These are phyloP conservation scores for Paraphaeosphaeria minitans DNA, from an alignment of 2,329 filamentous ascomycete species.

Conservation along the genomic window DNA sequence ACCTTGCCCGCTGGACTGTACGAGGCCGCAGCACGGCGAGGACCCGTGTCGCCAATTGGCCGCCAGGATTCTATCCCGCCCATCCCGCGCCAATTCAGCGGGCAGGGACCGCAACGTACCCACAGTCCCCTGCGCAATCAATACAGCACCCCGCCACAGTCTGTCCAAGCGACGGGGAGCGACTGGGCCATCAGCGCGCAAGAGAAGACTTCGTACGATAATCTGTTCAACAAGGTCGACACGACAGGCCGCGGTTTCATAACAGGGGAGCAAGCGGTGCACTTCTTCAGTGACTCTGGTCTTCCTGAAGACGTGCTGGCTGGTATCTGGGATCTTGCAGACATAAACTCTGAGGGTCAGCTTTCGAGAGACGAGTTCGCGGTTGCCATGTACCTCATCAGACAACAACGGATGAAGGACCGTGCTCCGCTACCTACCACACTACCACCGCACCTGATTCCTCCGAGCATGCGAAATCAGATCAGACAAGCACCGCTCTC, in stretches of 20 bases:
- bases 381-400: constrained; percentile 95
- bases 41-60: constrained; percentile 48
- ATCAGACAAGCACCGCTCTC: constrained; percentile 54
- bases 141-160: constrained; percentile 55
- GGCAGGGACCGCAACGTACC: constrained; percentile 62
- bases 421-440: constrained; percentile 71
- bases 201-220: constrained; percentile 88
- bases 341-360: constrained; percentile 88
- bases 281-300: constrained; percentile 91
- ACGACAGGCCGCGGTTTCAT: constrained; percentile 81
- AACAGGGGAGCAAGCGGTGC: constrained; percentile 90
- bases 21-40: constrained; percentile 79
- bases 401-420: constrained; percentile 78
- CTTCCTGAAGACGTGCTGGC: constrained; percentile 87
- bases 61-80: constrained; percentile 60
- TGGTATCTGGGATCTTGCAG: constrained; percentile 95
- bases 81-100: constrained; percentile 84
- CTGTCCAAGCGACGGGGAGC: constrained; percentile 60
- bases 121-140: constrained; percentile 63
- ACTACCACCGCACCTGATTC: constrained; percentile 81
- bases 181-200: constrained; percentile 84
- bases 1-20: constrained; percentile 84
- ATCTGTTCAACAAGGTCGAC: constrained; percentile 83
- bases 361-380: constrained; percentile 90
- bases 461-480: constrained; percentile 79